Evolutionary conservation across 2,329 filamentous ascomycete species (phyloP), one percentile per base, ranked within the genome.

Genomic region (Hypoxylon sp.): DNA sequence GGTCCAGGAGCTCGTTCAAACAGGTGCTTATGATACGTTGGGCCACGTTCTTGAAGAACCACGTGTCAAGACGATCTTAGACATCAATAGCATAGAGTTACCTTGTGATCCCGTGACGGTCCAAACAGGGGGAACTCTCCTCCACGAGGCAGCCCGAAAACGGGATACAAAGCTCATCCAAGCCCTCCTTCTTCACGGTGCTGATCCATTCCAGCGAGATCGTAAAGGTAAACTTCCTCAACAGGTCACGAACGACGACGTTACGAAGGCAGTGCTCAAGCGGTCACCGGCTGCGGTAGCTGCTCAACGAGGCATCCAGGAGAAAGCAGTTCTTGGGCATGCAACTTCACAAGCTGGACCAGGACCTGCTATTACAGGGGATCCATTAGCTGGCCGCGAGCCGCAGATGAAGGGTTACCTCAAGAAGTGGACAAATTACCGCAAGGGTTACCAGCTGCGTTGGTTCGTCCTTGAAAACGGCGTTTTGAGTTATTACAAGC

Each of bases 341-440:
- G 84, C 83, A 19, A 85, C 86, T 7, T 86, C 86, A 0, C 87
- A 91, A 78, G 75, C 69, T 67, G 85, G 85, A 5, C 81, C 83
- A 2, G 81, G 84, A 7, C 78, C 84, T 13, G 83, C 87, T 25
- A 80, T 82, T 1, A 84, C 89, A 14, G 83, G 86, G 9, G 87
- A 92, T 71, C 83, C 87, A 19, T 79, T 90, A 64, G 92, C 91
- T 25, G 91, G 92, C 14, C 94, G 95, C 72, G 96, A 99, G 76
- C 92, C 93, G 17, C 95, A 98, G 80, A 98, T 99, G 93, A 98
- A 97, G 82, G 96, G 96, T 5, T 99, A 98, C 79, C 84, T 99
- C 62, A 98, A 98, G 82, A 99, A 99, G 80, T 99, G 96, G 96
- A 99, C 96, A 51, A 99, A 99, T 79, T 99, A 99, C 79, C 94